Percentiles rank a stretch among this genome's conserved stretches.
Evolutionary conservation across 257 asterid species (phyloP).

Genomic region (Anisodus acutangulus): DNA sequence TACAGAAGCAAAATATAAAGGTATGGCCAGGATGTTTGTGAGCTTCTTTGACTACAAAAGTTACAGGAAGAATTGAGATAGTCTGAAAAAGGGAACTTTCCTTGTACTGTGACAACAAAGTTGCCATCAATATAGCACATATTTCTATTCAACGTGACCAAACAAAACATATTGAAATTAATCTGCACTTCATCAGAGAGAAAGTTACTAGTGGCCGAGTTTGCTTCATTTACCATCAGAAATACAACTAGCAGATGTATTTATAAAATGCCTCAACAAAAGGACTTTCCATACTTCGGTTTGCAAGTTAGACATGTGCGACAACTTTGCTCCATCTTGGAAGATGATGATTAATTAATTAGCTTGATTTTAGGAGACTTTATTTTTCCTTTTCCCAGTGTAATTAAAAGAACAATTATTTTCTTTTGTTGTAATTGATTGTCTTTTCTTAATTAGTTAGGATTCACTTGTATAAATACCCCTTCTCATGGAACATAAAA

Average conservation of each 20-base stretch:
- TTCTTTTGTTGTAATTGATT: constrained; percentile 5
- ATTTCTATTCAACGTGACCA: neutral
- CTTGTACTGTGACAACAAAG: neutral
- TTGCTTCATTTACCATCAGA: neutral
- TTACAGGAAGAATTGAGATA: neutral
- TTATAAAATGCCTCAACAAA: neutral
- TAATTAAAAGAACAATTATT: neutral
- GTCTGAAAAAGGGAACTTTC: neutral
- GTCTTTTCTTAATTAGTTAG: neutral
- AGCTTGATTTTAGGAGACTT: neutral
- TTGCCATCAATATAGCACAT: too few relatives aligned
- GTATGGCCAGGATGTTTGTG: neutral
- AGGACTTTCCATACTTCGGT: neutral
- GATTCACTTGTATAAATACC: neutral
- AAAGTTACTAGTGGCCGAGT: neutral
- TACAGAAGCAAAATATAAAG: neutral
- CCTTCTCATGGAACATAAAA: neutral
- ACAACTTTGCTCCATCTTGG: constrained; percentile 3
- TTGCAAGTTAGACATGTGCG: neutral
- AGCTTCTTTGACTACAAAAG: neutral
- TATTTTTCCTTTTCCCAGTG: neutral
- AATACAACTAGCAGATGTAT: neutral
- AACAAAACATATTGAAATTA: neutral
- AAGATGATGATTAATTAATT: neutral
- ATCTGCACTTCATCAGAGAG: neutral